These are phyloP conservation scores for Cetraspora pellucida DNA, from an alignment of 192 early-diverging fungal genomes.

Conservation along the genomic window DNA sequence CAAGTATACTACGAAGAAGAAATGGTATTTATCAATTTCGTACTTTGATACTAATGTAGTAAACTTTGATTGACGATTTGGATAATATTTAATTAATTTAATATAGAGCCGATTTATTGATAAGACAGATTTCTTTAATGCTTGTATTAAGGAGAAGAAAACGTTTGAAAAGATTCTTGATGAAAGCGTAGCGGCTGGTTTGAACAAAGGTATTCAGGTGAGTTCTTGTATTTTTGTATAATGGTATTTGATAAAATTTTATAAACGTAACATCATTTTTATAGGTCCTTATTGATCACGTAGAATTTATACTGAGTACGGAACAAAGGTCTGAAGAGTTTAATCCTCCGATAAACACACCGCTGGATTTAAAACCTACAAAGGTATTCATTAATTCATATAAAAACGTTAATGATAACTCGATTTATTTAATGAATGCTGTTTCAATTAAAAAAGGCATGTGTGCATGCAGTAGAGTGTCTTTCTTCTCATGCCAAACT, in stretches of 20 bases:
- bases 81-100: conserved; percentile 11
- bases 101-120: conserved; percentile 70
- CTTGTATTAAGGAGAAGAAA: conserved; percentile 91
- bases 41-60: not conserved
- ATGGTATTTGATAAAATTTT: not conserved
- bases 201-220: conserved; percentile 88
- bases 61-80: not conserved
- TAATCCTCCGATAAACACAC: conserved; percentile 64
- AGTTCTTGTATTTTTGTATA: not conserved
- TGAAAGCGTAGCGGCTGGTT: conserved; percentile 86
- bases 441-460: conserved; percentile 60
- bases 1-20: conserved; percentile 92
- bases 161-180: conserved; percentile 83
- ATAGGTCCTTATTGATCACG: conserved; percentile 81
- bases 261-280: not conserved
- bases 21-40: conserved; percentile 54
- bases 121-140: conserved; percentile 89
- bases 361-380: conserved; percentile 73
- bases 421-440: not conserved
- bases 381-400: conserved; percentile 43
- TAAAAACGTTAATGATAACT: not conserved
- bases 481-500: conserved; percentile 75
- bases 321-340: conserved; percentile 74
- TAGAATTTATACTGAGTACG: conserved; percentile 77
- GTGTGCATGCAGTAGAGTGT: conserved; percentile 73